Evolutionary conservation across 2,329 filamentous ascomycete species (phyloP).

Genomic region (Grosmannia serpens): DNA sequence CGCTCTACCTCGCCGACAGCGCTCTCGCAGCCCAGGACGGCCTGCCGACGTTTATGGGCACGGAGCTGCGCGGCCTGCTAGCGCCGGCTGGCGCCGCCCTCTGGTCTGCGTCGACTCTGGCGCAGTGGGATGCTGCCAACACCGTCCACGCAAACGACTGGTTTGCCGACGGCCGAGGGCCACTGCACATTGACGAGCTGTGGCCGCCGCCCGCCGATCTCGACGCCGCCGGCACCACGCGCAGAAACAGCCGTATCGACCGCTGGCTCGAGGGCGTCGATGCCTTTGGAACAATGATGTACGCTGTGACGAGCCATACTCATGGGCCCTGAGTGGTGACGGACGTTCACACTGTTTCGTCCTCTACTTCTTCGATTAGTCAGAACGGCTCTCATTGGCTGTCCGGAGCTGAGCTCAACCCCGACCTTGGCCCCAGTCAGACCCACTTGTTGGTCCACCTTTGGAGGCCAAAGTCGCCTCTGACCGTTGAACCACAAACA

Average conservation of each 20-base stretch:
- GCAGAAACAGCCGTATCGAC: slow-evolving; percentile 25
- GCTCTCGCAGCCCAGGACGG: slow-evolving; percentile 30
- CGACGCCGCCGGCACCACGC: slow-evolving; percentile 17
- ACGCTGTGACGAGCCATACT: slow-evolving; percentile 33
- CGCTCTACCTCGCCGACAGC: slow-evolving; percentile 42
- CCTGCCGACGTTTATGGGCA: slow-evolving; percentile 34
- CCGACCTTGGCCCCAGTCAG: slow-evolving; percentile 5
- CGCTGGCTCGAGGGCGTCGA: slow-evolving; percentile 38
- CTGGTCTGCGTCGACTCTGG: slow-evolving; percentile 28
- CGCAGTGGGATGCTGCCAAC: slow-evolving; percentile 31
- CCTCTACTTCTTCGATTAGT: not conserved
- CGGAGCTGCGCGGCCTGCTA: slow-evolving; percentile 32
- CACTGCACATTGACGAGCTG: slow-evolving; percentile 36
- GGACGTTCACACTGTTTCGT: too few relatives aligned
- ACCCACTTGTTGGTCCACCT: not conserved
- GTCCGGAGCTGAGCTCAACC: slow-evolving; percentile 1
- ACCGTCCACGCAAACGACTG: slow-evolving; percentile 30
- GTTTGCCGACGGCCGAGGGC: slow-evolving; percentile 18
- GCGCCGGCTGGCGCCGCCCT: slow-evolving; percentile 28
- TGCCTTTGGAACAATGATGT: slow-evolving; percentile 43
- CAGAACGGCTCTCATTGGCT: not conserved
- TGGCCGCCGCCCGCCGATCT: slow-evolving; percentile 29
- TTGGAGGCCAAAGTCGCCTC: not conserved
- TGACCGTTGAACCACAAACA: not conserved
- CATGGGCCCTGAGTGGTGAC: slow-evolving; percentile 22